Conservation (phyloP, 495 filamentous ascomycete genomes). For the Paragyromitra xinjiangensis region DNA sequence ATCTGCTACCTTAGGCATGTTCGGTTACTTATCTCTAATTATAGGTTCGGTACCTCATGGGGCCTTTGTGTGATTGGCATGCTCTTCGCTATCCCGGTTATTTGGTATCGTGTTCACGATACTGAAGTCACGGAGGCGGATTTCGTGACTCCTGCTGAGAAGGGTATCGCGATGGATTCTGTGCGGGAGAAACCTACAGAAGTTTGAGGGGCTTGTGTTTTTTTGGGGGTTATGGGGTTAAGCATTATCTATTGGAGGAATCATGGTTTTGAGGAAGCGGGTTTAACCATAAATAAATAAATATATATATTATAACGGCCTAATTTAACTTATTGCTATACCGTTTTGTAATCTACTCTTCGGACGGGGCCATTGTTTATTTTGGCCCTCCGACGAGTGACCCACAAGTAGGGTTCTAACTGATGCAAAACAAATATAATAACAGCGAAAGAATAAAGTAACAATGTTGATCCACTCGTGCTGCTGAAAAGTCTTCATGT, state of each 20-base stretch:
- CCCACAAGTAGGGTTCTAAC: too few species aligned
- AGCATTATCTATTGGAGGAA: background rate
- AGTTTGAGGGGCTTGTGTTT: conserved; percentile 4
- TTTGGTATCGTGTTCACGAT: conserved; percentile 54
- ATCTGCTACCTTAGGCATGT: background rate
- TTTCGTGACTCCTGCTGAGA: conserved; percentile 49
- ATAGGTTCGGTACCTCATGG: conserved; percentile 56
- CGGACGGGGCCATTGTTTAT: background rate
- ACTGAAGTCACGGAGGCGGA: conserved; percentile 56
- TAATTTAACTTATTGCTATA: conserved; percentile 24
- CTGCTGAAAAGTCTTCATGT: too few species aligned
- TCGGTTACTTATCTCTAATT: conserved; percentile 12
- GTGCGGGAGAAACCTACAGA: background rate
- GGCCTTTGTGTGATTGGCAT: conserved; percentile 54
- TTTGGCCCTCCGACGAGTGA: background rate
- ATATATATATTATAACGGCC: conserved; percentile 6
- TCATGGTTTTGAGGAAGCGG: conserved; percentile 9
- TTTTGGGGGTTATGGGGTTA: conserved; percentile 2
- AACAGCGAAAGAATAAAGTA: background rate
- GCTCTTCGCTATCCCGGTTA: conserved; percentile 55
- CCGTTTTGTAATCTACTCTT: background rate
- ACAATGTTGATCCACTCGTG: too few species aligned
- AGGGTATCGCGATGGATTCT: conserved; percentile 17
- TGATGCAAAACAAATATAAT: background rate
- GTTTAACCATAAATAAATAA: conserved; percentile 1